Evolutionary conservation across 768 basidiomycete species (phyloP), one percentile per base, ranked within the genome.

Genomic region (Podaxis carcinomalis): DNA sequence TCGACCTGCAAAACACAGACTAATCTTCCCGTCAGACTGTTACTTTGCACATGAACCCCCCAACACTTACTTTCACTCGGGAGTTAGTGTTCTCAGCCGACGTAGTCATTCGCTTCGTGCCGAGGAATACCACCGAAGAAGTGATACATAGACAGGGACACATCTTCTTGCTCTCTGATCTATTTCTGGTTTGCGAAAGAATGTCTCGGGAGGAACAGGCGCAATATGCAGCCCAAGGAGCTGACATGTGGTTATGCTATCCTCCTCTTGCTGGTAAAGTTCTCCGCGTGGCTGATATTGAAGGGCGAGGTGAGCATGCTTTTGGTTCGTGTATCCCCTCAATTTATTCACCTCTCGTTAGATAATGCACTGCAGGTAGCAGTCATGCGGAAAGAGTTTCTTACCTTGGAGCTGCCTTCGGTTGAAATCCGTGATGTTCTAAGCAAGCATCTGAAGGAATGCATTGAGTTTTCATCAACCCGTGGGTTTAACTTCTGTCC

Each of bases 241-340:
- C 88, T 4, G 93, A 97, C 69, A 90, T 96, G 88, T 92, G 87
- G 86, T 78, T 99, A 50, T 85, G 88, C 65, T 99, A 97, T 77
- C 97, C 97, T 16, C 97, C 97, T 4, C 77, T 99, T 36, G 89
- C 97, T 11, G 96, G 95, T 4, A 98, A 96, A 70, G 95, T 97
- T 67, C 78, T 99, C 57, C 82, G 83, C 61, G 88, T 92, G 3
- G 77, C 77, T 7, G 87, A 87, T 64, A 78, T 83, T 3, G 77
- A 78, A 59, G 86, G 80, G 37, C 80, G 81, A 79, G 83, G 92
- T 84, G 62, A 59, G 83, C 73, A 27, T 51, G 49, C 32, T n/a
- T 51, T 10, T 40, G 25, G 14, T 1, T 53, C 47, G n/a, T 2
- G n/a, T 37, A 16, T 9, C 57, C 35, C 39, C 42, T 28, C 27